Evolutionary conservation across 192 early-diverging fungal species (phyloP), one percentile per base, ranked within the genome.

Genomic region (Gigaspora rosea): DNA sequence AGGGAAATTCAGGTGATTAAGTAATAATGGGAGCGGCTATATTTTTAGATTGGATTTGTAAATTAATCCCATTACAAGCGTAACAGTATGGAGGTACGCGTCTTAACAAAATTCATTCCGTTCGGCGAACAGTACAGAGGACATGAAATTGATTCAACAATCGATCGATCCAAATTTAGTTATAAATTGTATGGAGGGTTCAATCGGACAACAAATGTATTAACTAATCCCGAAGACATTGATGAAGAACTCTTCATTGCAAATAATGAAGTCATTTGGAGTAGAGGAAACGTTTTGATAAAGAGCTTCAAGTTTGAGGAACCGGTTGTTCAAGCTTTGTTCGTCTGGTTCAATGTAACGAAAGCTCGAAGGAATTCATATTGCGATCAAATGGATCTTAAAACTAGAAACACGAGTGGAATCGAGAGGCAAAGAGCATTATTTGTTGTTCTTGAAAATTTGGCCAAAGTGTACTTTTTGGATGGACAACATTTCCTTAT

Each of bases 281-380:
- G 79, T 2, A 79, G 81, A 64, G 81, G 81, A 20, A 78, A 76
- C 22, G 64, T 85, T 0, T 78, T 85, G 16, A 71, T 80, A 2
- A 85, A 81, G 67, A 69, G 73, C 9, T 73, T 85, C 33, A 78
- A 78, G 8, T 82, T 79, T 72, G 73, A 78, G 16, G 79, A 79
- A 10, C 50, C 72, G n/a, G 68, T 85, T 15, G 61, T 69, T n/a
- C 83, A 82, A 36, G 81, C 81, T 8, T 72, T 85, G 13, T 79
- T 85, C 72, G 81, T 80, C 9, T 85, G 83, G 83, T 79, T 85
- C 47, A 59, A 71, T 0, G 62, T 77, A 27, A 77, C 78, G 36
- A 80, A 69, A 75, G 46, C 68, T 5, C 54, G 47, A 48, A 77
- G 66, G 13, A 78, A 71, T 13, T 76, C 71, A 1, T 69, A 79